phyloP scores from a whole-genome alignment of 2,329 filamentous ascomycete genomes.

The Magnaporthiopsis rhizophila region DNA sequence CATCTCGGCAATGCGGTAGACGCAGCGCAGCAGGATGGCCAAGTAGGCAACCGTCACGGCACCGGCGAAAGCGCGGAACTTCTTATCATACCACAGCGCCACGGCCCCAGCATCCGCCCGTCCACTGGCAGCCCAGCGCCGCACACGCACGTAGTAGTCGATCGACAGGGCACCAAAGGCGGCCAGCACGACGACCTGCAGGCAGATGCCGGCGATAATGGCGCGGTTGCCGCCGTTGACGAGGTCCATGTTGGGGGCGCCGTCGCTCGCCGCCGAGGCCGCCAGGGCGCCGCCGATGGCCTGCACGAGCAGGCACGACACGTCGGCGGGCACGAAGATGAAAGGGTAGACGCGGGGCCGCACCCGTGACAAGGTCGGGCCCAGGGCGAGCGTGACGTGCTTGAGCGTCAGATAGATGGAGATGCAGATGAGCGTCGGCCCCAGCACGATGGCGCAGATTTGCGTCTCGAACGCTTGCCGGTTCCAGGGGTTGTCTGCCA shows the following conservation, averaged over 20 bases:
- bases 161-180: slow-evolving; percentile 34
- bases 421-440: slow-evolving; percentile 53
- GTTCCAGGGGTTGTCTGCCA: slow-evolving; percentile 48
- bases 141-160: slow-evolving; percentile 38
- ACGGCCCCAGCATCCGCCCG: slow-evolving; percentile 23
- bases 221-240: slow-evolving; percentile 38
- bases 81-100: slow-evolving; percentile 32
- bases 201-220: slow-evolving; percentile 46
- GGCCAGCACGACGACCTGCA: slow-evolving; percentile 43
- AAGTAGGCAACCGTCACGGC: slow-evolving; percentile 37
- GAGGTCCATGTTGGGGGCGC: slow-evolving; percentile 26
- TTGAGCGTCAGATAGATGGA: slow-evolving; percentile 58
- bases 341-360: slow-evolving; percentile 44
- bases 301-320: slow-evolving; percentile 51
- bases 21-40: slow-evolving; percentile 41
- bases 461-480: slow-evolving; percentile 47
- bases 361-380: slow-evolving; percentile 41
- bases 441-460: slow-evolving; percentile 51
- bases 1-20: slow-evolving; percentile 56
- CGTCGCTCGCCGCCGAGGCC: slow-evolving; percentile 29
- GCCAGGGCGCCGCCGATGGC: slow-evolving; percentile 50
- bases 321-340: slow-evolving; percentile 51
- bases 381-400: slow-evolving; percentile 44
- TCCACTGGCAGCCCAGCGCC: slow-evolving; percentile 10
- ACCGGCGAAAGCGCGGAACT: slow-evolving; percentile 34